Evolutionary conservation across 495 filamentous ascomycete species (phyloP).

Genomic region (Annulohypoxylon stygium): DNA sequence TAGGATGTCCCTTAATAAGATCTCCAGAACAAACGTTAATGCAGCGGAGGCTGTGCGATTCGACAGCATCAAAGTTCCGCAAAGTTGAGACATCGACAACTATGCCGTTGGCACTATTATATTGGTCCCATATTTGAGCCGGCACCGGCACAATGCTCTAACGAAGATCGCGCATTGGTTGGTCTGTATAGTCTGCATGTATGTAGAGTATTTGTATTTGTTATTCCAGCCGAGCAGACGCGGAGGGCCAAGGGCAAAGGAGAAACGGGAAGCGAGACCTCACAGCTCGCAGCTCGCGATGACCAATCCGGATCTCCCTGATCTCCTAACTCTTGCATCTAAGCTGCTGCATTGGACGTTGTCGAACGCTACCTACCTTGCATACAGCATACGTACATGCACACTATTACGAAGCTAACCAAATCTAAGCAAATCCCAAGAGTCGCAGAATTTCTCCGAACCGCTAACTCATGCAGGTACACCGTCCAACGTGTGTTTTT

Average conservation of each 20-base stretch:
- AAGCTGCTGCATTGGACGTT: slow-evolving; percentile 37
- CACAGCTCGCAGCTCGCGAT: background rate
- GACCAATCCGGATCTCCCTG: slow-evolving; percentile 31
- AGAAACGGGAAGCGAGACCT: slow-evolving; percentile 15
- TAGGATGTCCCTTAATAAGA: slow-evolving; percentile 44
- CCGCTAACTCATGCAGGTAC: slow-evolving; percentile 42
- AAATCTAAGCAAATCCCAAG: slow-evolving; percentile 34
- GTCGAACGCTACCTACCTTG: slow-evolving; percentile 35
- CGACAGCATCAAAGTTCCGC: background rate
- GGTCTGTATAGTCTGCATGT: slow-evolving; percentile 21
- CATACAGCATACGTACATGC: slow-evolving; percentile 19
- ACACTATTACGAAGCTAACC: slow-evolving; percentile 26
- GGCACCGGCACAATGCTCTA: background rate
- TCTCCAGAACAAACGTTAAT: slow-evolving; percentile 31
- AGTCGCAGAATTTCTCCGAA: slow-evolving; percentile 44
- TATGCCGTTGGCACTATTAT: slow-evolving; percentile 1
- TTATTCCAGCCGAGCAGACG: slow-evolving; percentile 6
- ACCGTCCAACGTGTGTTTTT: slow-evolving; percentile 12
- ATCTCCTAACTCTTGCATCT: slow-evolving; percentile 39
- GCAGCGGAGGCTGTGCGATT: slow-evolving; percentile 9
- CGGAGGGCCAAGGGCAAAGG: background rate
- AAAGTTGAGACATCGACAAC: background rate
- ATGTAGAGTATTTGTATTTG: background rate
- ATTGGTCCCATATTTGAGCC: slow-evolving; percentile 14
- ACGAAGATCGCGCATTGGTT: slow-evolving; percentile 23